phyloP scores from a whole-genome alignment of 2,329 filamentous ascomycete genomes.

The Scleromitrula shiraiana region DNA sequence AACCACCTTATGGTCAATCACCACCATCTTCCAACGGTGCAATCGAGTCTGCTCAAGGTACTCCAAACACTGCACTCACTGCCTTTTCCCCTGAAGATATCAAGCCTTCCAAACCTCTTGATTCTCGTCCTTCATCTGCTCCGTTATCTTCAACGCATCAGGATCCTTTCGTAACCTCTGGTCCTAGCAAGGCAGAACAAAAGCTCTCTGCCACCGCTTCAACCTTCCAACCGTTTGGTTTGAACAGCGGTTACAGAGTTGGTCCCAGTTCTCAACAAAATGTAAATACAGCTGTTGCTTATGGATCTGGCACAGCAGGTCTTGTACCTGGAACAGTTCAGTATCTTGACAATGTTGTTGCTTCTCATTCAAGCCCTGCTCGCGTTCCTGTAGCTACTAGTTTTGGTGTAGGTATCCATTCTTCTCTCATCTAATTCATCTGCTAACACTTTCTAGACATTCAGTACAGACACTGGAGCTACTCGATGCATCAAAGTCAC shows the following conservation, averaged over 20 bases:
- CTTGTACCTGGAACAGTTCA: slow-evolving; percentile 8
- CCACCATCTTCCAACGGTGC: slow-evolving; percentile 37
- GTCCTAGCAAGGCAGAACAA: slow-evolving; percentile 31
- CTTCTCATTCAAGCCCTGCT: slow-evolving; percentile 2
- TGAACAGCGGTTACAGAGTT: slow-evolving; percentile 10
- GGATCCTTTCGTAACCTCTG: slow-evolving; percentile 43
- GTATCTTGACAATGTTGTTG: slow-evolving; percentile 8
- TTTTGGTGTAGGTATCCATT: slow-evolving; percentile 5
- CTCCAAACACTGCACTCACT: slow-evolving; percentile 56
- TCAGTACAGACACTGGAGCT: slow-evolving; percentile 25
- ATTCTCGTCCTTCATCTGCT: slow-evolving; percentile 22
- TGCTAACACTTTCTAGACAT: slow-evolving; percentile 11
- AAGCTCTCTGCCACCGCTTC: slow-evolving; percentile 58
- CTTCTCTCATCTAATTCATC: background rate
- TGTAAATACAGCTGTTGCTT: slow-evolving; percentile 1
- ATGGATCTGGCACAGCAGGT: slow-evolving; percentile 3
- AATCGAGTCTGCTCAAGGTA: slow-evolving; percentile 51
- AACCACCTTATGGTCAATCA: slow-evolving; percentile 9
- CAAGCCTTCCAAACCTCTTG: slow-evolving; percentile 14
- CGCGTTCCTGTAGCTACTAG: slow-evolving; percentile 3
- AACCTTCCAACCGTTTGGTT: slow-evolving; percentile 48
- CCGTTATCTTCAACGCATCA: slow-evolving; percentile 15
- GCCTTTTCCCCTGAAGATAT: slow-evolving; percentile 54
- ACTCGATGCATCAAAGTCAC: slow-evolving; percentile 25
- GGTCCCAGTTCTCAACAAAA: background rate